Conservation (phyloP, 139 green algal genomes). For the Eudorina sp. region DNA sequence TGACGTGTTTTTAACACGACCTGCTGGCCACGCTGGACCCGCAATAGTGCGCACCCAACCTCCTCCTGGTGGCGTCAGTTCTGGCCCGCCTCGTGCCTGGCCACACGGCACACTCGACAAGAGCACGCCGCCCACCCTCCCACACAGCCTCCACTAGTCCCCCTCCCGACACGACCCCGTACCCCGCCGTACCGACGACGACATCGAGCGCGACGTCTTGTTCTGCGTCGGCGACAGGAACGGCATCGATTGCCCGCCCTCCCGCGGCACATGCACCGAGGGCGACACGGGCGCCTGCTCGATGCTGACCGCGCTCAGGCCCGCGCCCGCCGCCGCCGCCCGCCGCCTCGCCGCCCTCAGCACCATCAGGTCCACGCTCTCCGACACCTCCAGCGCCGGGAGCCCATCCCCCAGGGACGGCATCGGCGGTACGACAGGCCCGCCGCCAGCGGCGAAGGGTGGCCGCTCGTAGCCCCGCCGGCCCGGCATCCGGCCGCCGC, state of each 20-base stretch:
- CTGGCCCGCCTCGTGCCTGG: too few relatives aligned
- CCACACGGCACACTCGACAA: not conserved
- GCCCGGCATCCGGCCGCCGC: not conserved
- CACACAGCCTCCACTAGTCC: not conserved
- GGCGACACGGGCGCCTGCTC: not conserved
- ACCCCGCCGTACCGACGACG: not conserved
- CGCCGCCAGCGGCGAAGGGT: not conserved
- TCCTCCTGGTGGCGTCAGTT: too few relatives aligned
- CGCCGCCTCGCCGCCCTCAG: not conserved
- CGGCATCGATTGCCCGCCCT: not conserved
- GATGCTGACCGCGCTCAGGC: not conserved
- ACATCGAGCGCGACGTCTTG: too few relatives aligned
- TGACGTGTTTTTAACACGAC: too few relatives aligned
- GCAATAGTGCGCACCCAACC: too few relatives aligned
- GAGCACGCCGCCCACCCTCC: not conserved
- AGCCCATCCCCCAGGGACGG: not conserved
- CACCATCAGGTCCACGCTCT: constrained; percentile 1
- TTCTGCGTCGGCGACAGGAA: not conserved
- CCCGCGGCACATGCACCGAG: not conserved
- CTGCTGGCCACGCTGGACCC: too few relatives aligned
- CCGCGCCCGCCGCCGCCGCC: not conserved
- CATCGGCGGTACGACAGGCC: not conserved
- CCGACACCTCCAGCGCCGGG: not conserved
- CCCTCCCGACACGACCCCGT: not conserved
- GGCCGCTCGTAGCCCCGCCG: not conserved